Base-by-base conservation (phyloP, 2,329 filamentous ascomycete genomes). In the Epichloe amarillans region DNA sequence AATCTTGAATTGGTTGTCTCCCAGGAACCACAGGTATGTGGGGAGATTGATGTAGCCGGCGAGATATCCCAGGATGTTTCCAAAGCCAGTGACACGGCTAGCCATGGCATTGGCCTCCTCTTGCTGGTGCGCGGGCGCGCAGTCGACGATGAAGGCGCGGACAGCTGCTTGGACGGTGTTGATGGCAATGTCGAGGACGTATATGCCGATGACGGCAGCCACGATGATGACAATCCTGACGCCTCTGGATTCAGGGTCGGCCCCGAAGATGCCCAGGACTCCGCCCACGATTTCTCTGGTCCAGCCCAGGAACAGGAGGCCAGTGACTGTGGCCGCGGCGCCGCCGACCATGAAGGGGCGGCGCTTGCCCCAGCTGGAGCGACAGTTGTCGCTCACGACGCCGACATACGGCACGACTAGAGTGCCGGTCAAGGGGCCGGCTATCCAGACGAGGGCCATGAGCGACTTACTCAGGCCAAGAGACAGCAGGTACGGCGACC, bases 121-220 rank as follows among this genome's bases (percentile, higher is more conserved):
- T 69, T 97, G 91, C 65, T 97, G 91, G 61, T 96, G 90, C 1
- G 87, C 80, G 0, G 93, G 93, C 0, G 88, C 86, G 61, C 89
- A 91, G 63, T 97, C 91, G 23, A 96, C 86, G 50, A 97, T 95
- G 64, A 94, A 95, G 23, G 90, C 88, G 56, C 90, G 80, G 61
- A 96, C 86, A 4, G 83, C 86, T 46, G 93, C 91, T 76, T 97
- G 91, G 36, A 97, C 88, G 78, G 90, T 93, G 68, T 97, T 97
- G 71, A 97, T 93, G 60, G 90, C 82, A 66, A 97, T 93, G 65
- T 97, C 91, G 47, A 97, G 76, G 47, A 93, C 74, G 67, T 95
- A 97, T 60, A 97, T 86, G 70, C 89, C 84, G 33, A 89, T 63
- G 5, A 95, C 88, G 7, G 91, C 91, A 52, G 88, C 76, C 35